Percentiles rank a stretch among this genome's conserved stretches.
These are phyloP conservation scores for Adansonia gregorii DNA, from an alignment of 441 rosid genomes.

Conservation along the genomic window DNA sequence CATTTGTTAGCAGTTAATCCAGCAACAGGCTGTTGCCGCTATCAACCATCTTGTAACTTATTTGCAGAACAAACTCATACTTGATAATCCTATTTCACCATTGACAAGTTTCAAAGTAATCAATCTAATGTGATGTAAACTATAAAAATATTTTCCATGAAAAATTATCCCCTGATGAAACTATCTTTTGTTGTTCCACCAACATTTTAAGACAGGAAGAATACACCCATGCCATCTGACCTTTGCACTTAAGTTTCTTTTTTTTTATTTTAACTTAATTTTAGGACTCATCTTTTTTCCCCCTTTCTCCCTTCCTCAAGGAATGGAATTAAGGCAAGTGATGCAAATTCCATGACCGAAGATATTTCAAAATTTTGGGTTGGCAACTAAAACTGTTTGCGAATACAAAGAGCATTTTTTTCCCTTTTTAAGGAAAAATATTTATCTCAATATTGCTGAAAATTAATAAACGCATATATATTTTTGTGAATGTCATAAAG, in stretches of 20 bases:
- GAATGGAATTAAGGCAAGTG: conserved; percentile 3
- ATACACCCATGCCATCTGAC: not conserved
- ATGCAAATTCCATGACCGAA: not conserved
- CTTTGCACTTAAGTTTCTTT: not conserved
- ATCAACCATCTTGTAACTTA: not conserved
- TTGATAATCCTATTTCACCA: not conserved
- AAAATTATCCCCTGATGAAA: not conserved
- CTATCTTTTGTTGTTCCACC: not conserved
- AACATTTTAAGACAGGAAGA: not conserved
- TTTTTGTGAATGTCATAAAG: not conserved
- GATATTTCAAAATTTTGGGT: not conserved
- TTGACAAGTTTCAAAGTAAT: not conserved
- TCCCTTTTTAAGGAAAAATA: not conserved
- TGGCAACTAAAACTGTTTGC: not conserved
- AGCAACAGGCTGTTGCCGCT: not conserved
- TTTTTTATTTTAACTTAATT: not conserved
- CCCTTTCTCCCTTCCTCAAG: not conserved
- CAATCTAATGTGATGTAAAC: not conserved
- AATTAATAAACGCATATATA: not conserved
- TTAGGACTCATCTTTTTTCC: not conserved
- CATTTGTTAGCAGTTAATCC: not conserved
- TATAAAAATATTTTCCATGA: not conserved
- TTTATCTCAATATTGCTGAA: not conserved
- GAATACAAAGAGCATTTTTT: not conserved
- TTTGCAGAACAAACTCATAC: not conserved